Percentiles rank a stretch among this genome's conserved stretches.
These are phyloP conservation scores for Taiwanofungus camphoratus DNA, from an alignment of 1,284 basidiomycete species.

Conservation along the genomic window DNA sequence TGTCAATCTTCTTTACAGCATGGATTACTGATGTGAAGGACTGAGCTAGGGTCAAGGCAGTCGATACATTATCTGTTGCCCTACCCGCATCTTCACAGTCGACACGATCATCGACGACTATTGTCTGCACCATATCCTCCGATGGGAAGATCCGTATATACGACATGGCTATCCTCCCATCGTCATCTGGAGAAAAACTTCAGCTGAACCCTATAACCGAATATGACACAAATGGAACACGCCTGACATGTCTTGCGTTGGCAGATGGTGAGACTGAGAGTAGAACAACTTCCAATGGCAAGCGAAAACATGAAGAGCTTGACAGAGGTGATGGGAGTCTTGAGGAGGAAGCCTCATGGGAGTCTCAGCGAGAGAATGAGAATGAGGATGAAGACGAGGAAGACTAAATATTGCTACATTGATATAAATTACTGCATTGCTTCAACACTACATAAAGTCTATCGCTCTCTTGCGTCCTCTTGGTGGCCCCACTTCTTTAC, in stretches of 20 bases:
- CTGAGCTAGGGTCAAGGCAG: slow-evolving; percentile 72
- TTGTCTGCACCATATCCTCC: slow-evolving; percentile 74
- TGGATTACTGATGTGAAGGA: no score
- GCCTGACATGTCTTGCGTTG: slow-evolving; percentile 75
- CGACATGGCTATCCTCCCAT: slow-evolving; percentile 50
- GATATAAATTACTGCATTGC: slow-evolving; percentile 8
- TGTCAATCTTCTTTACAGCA: neutral
- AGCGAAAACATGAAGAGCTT: slow-evolving; percentile 33
- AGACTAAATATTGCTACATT: slow-evolving; percentile 8
- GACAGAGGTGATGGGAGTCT: slow-evolving; percentile 14
- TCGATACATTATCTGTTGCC: slow-evolving; percentile 56
- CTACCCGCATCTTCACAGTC: slow-evolving; percentile 33
- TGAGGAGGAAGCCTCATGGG: slow-evolving; percentile 10
- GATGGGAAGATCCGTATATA: slow-evolving; percentile 82
- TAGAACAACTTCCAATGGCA: slow-evolving; percentile 22
- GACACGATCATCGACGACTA: slow-evolving; percentile 42
- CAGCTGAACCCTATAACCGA: slow-evolving; percentile 52
- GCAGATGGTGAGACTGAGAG: slow-evolving; percentile 47
- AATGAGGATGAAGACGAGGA: slow-evolving; percentile 11
- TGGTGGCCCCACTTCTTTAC: slow-evolving; percentile 19
- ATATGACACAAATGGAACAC: slow-evolving; percentile 82
- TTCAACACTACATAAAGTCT: slow-evolving; percentile 50
- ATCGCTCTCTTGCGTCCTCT: slow-evolving; percentile 57
- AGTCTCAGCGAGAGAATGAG: slow-evolving; percentile 1
- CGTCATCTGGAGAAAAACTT: slow-evolving; percentile 21